Base-by-base conservation (phyloP, 1,284 basidiomycete genomes). In the Mycosarcoma maydis region DNA sequence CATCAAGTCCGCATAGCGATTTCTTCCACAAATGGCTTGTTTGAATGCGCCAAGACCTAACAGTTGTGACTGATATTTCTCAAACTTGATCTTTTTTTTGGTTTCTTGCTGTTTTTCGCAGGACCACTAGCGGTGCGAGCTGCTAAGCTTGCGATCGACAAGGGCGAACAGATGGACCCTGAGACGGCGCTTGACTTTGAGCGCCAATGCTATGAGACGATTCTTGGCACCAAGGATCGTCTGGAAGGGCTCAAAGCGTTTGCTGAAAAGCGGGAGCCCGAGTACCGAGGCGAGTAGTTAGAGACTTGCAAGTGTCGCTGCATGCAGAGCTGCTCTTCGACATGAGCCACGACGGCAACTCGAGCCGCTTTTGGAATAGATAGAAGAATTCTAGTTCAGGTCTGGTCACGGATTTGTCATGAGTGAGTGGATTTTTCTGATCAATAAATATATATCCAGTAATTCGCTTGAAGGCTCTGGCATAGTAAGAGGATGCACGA, bases 51-150 rank as follows among this genome's bases (percentile, higher is more conserved):
- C n/a, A n/a, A n/a, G n/a, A n/a, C n/a, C n/a, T n/a, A n/a, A n/a
- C n/a, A n/a, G n/a, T n/a, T n/a, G n/a, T n/a, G n/a, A n/a, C n/a
- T n/a, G n/a, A n/a, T n/a, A n/a, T n/a, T n/a, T n/a, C n/a, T n/a
- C n/a, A n/a, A n/a, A n/a, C n/a, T n/a, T 40, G 20, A 34, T 19
- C 5, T 5, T 14, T 42, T 8, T 43, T 29, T 34, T 13, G 11
- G 16, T 29, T 36, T 8, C 20, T 8, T 9, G 36, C 27, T 23
- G 17, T 19, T 37, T 4, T 43, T 3, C 16, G 16, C 58, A 94
- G 93, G 92, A 29, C 94, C 93, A 8, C 83, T 97, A 30, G 93
- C 94, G 2, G 85, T 97, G 16, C 87, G 89, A 24, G 92, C 92
- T 0, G 93, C 94, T 6, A 97, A 97, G 80, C 86, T 88, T 68